Base-by-base conservation (phyloP, 768 basidiomycete species). In the Tulasnella sp. region DNA sequence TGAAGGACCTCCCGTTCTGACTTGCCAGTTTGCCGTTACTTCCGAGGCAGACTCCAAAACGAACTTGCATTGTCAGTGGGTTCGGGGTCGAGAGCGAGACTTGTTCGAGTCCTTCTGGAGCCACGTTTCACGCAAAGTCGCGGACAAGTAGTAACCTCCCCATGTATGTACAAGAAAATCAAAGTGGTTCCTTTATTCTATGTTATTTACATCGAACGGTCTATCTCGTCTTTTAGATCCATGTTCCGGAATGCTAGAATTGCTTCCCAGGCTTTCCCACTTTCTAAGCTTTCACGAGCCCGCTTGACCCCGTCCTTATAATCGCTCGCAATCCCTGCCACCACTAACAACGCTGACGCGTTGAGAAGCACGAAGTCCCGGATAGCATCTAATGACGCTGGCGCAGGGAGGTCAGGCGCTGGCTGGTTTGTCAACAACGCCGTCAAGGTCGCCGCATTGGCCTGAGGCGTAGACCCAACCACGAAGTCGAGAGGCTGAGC, bases 331-430 rank as follows among this genome's bases (percentile, higher is more conserved):
- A 91, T 76, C 6, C 95, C 96, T 7, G 93, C 90, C 3, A 98
- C 89, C 36, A 96, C 90, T 54, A 99, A 84, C 76, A 99, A 82
- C 17, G 95, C 96, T 5, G 95, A 90, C 2, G 96, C 89, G 80
- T 99, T 98, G 84, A 99, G 84, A 77, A 96, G 84, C 77, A 99
- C 93, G 81, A 96, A 99, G 80, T 97, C 90, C 70, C 90, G 83
- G 45, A 97, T 87, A 0, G 95, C 87, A 11, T 83, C 85, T 77
- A 94, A 81, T 34, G 76, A 58, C 19, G 76, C 67, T n/a, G 76
- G 76, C 15, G 42, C 38, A n/a, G 76, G 71, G 9, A 70, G 67
- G 58, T 67, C 40, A 29, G 82, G 82, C 9, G 81, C 71, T 5
- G 79, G 52, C 0, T 89, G 89, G 1, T 88, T 88, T 1, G 84